These are phyloP conservation scores for Coccomyxa sp. DNA, from an alignment of 139 green algal species.

Conservation along the genomic window DNA sequence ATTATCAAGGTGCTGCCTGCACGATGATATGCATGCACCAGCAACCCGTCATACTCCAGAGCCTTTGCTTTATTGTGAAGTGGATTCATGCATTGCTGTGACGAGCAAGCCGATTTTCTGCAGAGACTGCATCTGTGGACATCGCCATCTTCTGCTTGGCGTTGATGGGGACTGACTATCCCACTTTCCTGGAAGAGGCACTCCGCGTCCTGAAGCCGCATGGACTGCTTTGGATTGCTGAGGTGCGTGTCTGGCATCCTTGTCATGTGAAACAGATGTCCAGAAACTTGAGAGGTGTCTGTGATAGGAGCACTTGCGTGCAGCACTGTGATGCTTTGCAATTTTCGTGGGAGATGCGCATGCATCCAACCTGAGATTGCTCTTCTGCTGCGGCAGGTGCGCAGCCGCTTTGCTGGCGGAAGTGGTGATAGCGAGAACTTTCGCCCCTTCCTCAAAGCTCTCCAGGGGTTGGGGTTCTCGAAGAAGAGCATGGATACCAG, in stretches of 20 bases:
- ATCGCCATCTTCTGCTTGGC: constrained; percentile 90
- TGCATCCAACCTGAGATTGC: too few relatives aligned
- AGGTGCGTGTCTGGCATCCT: constrained; percentile 50
- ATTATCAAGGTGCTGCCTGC: too few relatives aligned
- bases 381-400: neutral
- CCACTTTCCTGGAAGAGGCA: constrained; percentile 77
- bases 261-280: neutral
- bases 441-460: constrained; percentile 43
- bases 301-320: too few relatives aligned
- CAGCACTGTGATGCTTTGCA: too few relatives aligned
- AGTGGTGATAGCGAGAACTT: neutral
- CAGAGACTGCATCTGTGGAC: constrained; percentile 49
- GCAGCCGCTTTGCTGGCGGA: neutral
- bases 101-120: neutral
- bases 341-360: too few relatives aligned
- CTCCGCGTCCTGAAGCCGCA: constrained; percentile 62
- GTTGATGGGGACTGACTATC: constrained; percentile 96
- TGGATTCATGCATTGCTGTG: too few relatives aligned
- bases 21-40: too few relatives aligned
- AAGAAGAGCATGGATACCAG: constrained; percentile 40
- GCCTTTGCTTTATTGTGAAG: too few relatives aligned
- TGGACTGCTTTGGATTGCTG: constrained; percentile 87
- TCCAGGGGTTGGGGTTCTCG: constrained; percentile 58
- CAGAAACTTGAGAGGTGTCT: neutral
- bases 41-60: too few relatives aligned